Percentiles rank a stretch among this genome's conserved stretches.
These are phyloP conservation scores for Silene conica DNA, from an alignment of 148 eudicot species.

Conservation along the genomic window DNA sequence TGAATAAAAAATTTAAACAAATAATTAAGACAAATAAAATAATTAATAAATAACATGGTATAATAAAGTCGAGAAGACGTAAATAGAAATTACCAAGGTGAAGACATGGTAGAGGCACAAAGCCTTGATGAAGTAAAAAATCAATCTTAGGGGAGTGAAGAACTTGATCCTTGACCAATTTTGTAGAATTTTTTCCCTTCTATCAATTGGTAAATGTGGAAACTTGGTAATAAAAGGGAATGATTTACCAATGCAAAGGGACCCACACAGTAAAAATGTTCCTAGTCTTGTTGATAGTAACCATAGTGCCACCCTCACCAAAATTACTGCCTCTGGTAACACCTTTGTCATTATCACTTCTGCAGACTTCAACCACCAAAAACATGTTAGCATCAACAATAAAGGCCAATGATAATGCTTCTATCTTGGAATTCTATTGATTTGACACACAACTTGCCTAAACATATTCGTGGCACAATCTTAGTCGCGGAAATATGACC, in stretches of 20 bases:
- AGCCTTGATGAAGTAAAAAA: constrained; percentile 51
- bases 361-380: constrained; percentile 21
- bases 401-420: too few relatives aligned
- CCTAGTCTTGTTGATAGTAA: constrained; percentile 62
- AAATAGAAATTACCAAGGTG: constrained; percentile 38
- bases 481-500: too few relatives aligned
- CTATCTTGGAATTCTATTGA: too few relatives aligned
- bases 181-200: constrained; percentile 53
- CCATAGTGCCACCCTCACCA: constrained; percentile 36
- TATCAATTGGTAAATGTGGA: constrained; percentile 35
- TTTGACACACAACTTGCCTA: too few relatives aligned
- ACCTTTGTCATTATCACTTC: constrained; percentile 30
- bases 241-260: constrained; percentile 34
- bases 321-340: constrained; percentile 39
- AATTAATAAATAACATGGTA: background rate
- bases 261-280: constrained; percentile 56
- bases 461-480: too few relatives aligned
- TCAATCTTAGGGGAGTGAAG: constrained; percentile 52
- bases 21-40: too few relatives aligned
- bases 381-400: background rate
- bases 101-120: constrained; percentile 51
- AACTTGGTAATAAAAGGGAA: constrained; percentile 68
- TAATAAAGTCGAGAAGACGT: background rate
- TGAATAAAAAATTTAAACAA: too few relatives aligned
- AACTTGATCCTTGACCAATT: constrained; percentile 41